Evolutionary conservation across 257 asterid species (phyloP).

Genomic region (Petunia secreta): DNA sequence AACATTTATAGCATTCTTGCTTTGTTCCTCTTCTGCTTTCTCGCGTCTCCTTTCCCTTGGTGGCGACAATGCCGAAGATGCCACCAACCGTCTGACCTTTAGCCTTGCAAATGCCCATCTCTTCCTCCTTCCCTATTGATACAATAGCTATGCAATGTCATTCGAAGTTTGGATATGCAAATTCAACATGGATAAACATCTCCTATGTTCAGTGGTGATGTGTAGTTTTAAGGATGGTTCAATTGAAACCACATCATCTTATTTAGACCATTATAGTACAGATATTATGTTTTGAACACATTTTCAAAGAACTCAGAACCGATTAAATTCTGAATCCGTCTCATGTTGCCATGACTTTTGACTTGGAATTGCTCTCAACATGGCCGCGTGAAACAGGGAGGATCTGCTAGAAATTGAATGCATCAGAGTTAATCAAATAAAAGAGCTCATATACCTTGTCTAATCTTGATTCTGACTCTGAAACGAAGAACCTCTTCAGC

Average conservation of each 20-base stretch:
- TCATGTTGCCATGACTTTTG: background rate
- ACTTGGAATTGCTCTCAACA: too few relatives aligned
- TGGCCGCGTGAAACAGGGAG: background rate
- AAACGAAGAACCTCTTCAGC: slow-evolving; percentile 61
- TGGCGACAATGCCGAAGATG: slow-evolving; percentile 37
- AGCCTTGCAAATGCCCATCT: slow-evolving; percentile 61
- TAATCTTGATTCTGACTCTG: slow-evolving; percentile 59
- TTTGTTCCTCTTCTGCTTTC: slow-evolving; percentile 36
- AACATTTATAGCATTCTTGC: slow-evolving; percentile 20
- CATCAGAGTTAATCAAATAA: slow-evolving; percentile 23
- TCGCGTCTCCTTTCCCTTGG: slow-evolving; percentile 41
- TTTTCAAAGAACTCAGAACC: background rate
- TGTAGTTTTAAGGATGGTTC: background rate
- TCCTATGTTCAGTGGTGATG: background rate
- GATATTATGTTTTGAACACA: background rate
- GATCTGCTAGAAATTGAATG: background rate
- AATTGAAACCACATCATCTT: background rate
- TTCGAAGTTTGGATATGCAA: background rate
- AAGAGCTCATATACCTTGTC: slow-evolving; percentile 55
- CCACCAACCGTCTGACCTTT: slow-evolving; percentile 47
- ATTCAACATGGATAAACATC: background rate
- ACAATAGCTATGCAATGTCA: slow-evolving; percentile 15
- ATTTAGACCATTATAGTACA: background rate
- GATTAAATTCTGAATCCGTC: background rate
- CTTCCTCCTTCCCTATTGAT: slow-evolving; percentile 57